A percentile compares a stretch with the other conserved stretches of the same genome.
Evolutionary conservation across 257 asterid species (phyloP).

Genomic region (Parsonsia alboflavescens): DNA sequence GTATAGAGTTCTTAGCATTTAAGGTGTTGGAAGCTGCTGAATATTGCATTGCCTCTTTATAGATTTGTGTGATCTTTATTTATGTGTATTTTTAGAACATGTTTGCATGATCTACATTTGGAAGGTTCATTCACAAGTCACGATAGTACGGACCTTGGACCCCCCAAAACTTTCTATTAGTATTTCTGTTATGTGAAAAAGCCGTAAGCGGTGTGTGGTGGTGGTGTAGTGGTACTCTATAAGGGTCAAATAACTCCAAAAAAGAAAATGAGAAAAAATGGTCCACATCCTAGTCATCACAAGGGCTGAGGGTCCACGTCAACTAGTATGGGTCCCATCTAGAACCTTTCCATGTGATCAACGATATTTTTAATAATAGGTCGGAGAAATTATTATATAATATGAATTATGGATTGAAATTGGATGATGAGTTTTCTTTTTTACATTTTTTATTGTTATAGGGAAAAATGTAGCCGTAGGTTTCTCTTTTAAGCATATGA

Average conservation of each 20-base stretch:
- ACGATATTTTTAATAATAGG: slow-evolving; percentile 15
- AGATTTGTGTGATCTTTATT: neutral
- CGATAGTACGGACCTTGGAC: slow-evolving; percentile 14
- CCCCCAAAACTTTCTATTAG: neutral
- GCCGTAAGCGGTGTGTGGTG: neutral
- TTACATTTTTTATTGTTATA: neutral
- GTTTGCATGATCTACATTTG: neutral
- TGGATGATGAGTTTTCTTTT: too few relatives aligned
- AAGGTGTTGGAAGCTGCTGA: too few relatives aligned
- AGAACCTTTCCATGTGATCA: slow-evolving; percentile 30
- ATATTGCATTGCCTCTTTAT: too few relatives aligned
- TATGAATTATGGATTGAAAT: too few relatives aligned
- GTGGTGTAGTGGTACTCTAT: neutral
- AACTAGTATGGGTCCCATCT: slow-evolving; percentile 20
- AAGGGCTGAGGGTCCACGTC: slow-evolving; percentile 30
- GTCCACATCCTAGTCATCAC: slow-evolving; percentile 32
- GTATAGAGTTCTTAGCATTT: too few relatives aligned
- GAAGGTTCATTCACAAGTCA: slow-evolving; percentile 23
- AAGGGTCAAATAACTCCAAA: neutral
- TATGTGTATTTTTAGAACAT: neutral
- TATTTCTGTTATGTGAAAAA: neutral
- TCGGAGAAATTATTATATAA: neutral
- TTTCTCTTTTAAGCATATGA: slow-evolving; percentile 5
- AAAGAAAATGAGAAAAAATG: neutral
- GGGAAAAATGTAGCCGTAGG: neutral